Evolutionary conservation across 768 basidiomycete species (phyloP).

Genomic region (Pisolithus orientalis): DNA sequence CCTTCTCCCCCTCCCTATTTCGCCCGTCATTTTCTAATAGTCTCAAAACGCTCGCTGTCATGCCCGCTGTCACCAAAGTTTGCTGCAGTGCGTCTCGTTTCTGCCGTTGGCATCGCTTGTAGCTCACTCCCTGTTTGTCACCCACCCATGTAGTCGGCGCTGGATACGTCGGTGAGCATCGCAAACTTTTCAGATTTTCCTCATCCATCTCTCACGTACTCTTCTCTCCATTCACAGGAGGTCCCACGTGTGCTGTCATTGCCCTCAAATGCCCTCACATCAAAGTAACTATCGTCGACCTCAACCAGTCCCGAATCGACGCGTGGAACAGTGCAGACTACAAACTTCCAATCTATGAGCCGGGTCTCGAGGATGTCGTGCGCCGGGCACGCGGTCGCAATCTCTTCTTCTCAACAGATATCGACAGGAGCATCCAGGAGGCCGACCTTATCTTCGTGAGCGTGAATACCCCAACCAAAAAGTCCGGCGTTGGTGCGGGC

Average conservation of each 20-base stretch:
- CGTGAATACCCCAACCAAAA: slow-evolving; percentile 99
- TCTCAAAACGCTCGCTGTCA: slow-evolving; percentile 1
- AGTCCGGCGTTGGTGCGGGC: slow-evolving; percentile 94
- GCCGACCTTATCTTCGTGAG: slow-evolving; percentile 98
- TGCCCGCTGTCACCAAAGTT: slow-evolving; percentile 65
- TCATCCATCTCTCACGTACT: slow-evolving; percentile 7
- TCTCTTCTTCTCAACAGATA: slow-evolving; percentile 94
- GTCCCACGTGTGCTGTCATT: slow-evolving; percentile 93
- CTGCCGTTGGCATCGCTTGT: not conserved
- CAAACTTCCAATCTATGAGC: slow-evolving; percentile 93
- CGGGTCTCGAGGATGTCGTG: slow-evolving; percentile 90
- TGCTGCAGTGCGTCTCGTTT: slow-evolving; percentile 70
- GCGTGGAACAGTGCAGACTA: slow-evolving; percentile 93
- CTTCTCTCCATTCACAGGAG: slow-evolving; percentile 46
- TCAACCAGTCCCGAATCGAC: slow-evolving; percentile 90
- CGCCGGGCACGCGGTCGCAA: slow-evolving; percentile 85
- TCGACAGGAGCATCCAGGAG: slow-evolving; percentile 87
- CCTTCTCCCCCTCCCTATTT: not conserved
- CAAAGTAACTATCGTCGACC: slow-evolving; percentile 94
- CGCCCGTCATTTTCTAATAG: not conserved
- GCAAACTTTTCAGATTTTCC: slow-evolving; percentile 2
- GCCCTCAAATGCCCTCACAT: slow-evolving; percentile 91
- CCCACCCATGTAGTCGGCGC: slow-evolving; percentile 71
- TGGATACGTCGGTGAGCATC: slow-evolving; percentile 81
- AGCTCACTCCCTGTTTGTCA: slow-evolving; percentile 11